Conservation (phyloP, 2,329 filamentous ascomycete genomes). For the Colletotrichum lindemuthianum region DNA sequence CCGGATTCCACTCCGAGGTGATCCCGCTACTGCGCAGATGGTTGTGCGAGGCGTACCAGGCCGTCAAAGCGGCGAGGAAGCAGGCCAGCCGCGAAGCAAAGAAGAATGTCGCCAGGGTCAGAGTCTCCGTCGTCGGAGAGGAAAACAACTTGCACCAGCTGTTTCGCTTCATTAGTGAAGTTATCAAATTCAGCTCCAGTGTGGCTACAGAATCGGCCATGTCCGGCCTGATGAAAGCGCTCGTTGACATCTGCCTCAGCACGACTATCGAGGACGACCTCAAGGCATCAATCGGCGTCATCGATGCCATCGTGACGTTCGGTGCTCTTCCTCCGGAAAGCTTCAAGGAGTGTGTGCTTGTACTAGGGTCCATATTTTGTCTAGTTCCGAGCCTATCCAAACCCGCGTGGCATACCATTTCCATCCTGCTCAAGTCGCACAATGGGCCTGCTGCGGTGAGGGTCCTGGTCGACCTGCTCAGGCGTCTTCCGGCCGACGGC, state of each 20-base stretch:
- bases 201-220: conserved; percentile 71
- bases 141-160: conserved; percentile 71
- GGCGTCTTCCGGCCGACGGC: conserved; percentile 57
- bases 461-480: conserved; percentile 71
- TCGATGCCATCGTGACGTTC: conserved; percentile 78
- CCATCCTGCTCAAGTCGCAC: conserved; percentile 78
- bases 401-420: conserved; percentile 75
- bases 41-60: conserved; percentile 66
- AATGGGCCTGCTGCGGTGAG: conserved; percentile 76
- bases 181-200: conserved; percentile 81
- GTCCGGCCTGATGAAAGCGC: conserved; percentile 67
- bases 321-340: conserved; percentile 72
- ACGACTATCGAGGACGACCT: conserved; percentile 74
- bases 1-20: conserved; percentile 75
- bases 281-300: conserved; percentile 71
- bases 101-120: conserved; percentile 52
- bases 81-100: conserved; percentile 53
- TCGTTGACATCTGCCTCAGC: conserved; percentile 74
- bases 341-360: conserved; percentile 73
- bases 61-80: conserved; percentile 62
- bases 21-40: conserved; percentile 70
- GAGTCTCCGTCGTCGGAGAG: conserved; percentile 56
- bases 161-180: conserved; percentile 72
- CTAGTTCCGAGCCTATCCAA: conserved; percentile 70
- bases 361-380: conserved; percentile 77